A percentile compares a stretch with the other conserved stretches of the same genome.
These are phyloP conservation scores for Epithemia pelagica DNA, from an alignment of 108 stramenopile species.

Conservation along the genomic window DNA sequence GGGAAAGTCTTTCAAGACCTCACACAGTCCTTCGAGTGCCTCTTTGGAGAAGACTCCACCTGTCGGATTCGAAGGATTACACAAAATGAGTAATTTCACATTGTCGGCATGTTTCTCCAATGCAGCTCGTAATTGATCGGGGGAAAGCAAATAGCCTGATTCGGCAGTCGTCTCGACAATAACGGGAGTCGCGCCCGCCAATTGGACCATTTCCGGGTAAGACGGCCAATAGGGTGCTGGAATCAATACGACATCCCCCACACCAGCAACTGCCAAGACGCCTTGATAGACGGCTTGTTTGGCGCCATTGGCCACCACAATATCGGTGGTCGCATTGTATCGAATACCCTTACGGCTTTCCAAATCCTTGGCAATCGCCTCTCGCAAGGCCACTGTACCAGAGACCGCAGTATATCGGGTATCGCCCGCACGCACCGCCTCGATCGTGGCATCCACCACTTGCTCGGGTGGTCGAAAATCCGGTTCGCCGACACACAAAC, in stretches of 20 bases:
- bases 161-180: conserved; percentile 76
- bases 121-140: conserved; percentile 52
- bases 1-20: conserved; percentile 61
- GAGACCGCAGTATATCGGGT: conserved; percentile 94
- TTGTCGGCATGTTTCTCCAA: conserved; percentile 34
- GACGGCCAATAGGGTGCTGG: conserved; percentile 97
- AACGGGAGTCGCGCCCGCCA: conserved; percentile 83
- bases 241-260: conserved; percentile 87
- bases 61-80: conserved; percentile 97
- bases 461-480: conserved; percentile 86
- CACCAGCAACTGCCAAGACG: conserved; percentile 74
- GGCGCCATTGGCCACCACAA: conserved; percentile 94
- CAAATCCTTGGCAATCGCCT: conserved; percentile 86
- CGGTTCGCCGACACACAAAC: conserved; percentile 94
- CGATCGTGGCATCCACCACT: conserved; percentile 76
- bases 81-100: conserved; percentile 84
- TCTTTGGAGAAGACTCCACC: conserved; percentile 68
- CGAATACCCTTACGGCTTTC: conserved; percentile 66
- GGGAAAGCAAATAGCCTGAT: conserved; percentile 78
- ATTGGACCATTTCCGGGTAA: conserved; percentile 92
- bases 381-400: conserved; percentile 74
- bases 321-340: conserved; percentile 77
- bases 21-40: conserved; percentile 53
- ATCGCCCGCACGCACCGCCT: conserved; percentile 57
- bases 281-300: conserved; percentile 94